Evolutionary conservation across 768 basidiomycete genomes (phyloP).

Genomic region (Scleroderma citrinum): DNA sequence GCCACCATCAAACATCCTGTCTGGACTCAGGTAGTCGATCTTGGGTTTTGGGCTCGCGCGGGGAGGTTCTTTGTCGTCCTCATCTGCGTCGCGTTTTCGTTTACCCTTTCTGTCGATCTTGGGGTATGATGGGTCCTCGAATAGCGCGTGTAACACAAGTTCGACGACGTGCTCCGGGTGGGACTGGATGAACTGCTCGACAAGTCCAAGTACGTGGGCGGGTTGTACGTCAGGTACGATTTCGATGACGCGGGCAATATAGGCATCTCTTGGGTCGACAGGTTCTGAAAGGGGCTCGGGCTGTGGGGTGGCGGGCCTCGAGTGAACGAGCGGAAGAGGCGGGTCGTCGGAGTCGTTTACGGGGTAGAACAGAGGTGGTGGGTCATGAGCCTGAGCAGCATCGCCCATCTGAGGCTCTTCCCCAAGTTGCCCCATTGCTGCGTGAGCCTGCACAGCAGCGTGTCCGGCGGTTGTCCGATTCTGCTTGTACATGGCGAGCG

Average conservation of each 20-base stretch:
- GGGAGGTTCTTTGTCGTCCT: conserved; percentile 13
- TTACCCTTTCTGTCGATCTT: conserved; percentile 45
- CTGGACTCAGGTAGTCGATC: conserved; percentile 48
- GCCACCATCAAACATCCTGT: conserved; percentile 41
- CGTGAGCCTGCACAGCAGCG: too few species aligned
- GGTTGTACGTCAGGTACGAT: conserved; percentile 68
- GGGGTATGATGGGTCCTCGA: conserved; percentile 60
- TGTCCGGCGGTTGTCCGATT: too few species aligned
- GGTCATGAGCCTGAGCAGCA: background rate
- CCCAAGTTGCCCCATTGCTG: too few species aligned
- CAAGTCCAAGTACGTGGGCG: conserved; percentile 43
- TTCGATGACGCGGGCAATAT: conserved; percentile 52
- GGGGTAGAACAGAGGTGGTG: background rate
- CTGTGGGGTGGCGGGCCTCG: conserved; percentile 4
- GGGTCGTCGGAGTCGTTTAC: background rate
- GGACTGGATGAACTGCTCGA: conserved; percentile 37
- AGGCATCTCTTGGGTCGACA: conserved; percentile 21
- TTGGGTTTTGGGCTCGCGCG: conserved; percentile 38
- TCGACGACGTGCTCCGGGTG: conserved; percentile 39
- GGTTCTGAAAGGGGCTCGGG: conserved; percentile 12
- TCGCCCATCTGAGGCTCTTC: too few species aligned
- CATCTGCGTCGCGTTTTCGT: conserved; percentile 28
- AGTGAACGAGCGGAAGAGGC: background rate
- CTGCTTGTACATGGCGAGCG: background rate
- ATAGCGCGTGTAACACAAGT: conserved; percentile 50